A percentile compares a stretch with the other conserved stretches of the same genome.
phyloP scores from a whole-genome alignment of 2,329 filamentous ascomycete species.

The Acephala macrosclerotiorum region DNA sequence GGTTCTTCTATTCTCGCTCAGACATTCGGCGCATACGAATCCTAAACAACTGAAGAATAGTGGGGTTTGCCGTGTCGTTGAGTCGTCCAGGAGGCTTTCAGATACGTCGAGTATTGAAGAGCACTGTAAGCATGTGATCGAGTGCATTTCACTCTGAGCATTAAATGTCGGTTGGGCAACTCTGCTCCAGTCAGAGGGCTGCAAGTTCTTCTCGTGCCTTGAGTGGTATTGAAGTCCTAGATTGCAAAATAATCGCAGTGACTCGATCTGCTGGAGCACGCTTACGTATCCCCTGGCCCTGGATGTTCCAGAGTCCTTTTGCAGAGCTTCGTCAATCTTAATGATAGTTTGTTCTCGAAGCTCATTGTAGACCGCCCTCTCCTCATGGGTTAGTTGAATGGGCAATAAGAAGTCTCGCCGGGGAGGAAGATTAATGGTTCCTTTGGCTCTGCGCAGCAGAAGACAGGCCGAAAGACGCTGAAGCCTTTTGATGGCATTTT shows the following conservation, averaged over 20 bases:
- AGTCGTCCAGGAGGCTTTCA: neutral
- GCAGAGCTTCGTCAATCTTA: neutral
- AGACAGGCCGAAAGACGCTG: slow-evolving; percentile 15
- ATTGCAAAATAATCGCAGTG: slow-evolving; percentile 14
- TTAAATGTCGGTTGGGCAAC: slow-evolving; percentile 9
- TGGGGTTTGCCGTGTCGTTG: neutral
- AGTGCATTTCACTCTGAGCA: slow-evolving; percentile 4
- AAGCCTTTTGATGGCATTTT: slow-evolving; percentile 18
- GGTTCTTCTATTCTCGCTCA: no score
- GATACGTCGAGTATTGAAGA: neutral
- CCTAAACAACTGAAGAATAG: slow-evolving; percentile 6
- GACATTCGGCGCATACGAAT: slow-evolving; percentile 12
- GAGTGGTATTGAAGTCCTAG: slow-evolving; percentile 14
- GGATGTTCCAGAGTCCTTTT: neutral
- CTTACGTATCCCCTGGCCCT: neutral
- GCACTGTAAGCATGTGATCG: slow-evolving; percentile 2
- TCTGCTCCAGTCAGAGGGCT: neutral
- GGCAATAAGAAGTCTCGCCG: slow-evolving; percentile 4
- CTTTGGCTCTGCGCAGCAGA: slow-evolving; percentile 16
- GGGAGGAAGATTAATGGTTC: slow-evolving; percentile 16
- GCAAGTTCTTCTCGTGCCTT: neutral
- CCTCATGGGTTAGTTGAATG: slow-evolving; percentile 17
- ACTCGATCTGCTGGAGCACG: slow-evolving; percentile 11
- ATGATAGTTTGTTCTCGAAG: slow-evolving; percentile 6
- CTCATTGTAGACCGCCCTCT: slow-evolving; percentile 18